phyloP scores from a whole-genome alignment of 2,329 filamentous ascomycete genomes.

The Cladophialophora exuberans region DNA sequence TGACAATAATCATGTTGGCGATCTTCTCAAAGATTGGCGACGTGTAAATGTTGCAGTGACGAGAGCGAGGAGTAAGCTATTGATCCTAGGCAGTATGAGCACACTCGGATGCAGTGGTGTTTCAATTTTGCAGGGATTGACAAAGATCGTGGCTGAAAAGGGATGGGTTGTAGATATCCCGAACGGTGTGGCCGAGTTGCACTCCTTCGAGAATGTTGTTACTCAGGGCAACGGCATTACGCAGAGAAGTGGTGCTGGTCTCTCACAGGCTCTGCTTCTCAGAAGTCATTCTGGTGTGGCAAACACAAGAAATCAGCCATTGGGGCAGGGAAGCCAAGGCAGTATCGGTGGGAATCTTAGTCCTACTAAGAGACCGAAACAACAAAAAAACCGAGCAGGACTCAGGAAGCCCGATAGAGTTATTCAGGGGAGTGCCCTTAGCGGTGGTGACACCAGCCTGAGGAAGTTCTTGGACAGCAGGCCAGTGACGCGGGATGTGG shows the following conservation, averaged over 20 bases:
- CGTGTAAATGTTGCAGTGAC: slow-evolving; percentile 96
- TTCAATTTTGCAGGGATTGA: slow-evolving; percentile 76
- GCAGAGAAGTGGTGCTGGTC: slow-evolving; percentile 21
- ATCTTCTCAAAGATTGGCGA: slow-evolving; percentile 87
- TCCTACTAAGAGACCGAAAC: slow-evolving; percentile 41
- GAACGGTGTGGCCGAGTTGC: slow-evolving; percentile 64
- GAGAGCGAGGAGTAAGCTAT: slow-evolving; percentile 84
- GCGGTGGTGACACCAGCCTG: slow-evolving; percentile 39
- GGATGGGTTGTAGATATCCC: slow-evolving; percentile 81
- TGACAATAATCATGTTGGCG: slow-evolving; percentile 78
- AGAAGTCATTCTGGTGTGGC: not conserved
- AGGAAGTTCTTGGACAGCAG: slow-evolving; percentile 65
- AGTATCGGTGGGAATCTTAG: slow-evolving; percentile 32
- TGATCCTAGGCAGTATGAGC: slow-evolving; percentile 79
- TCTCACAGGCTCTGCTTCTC: not conserved
- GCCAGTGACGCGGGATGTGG: slow-evolving; percentile 73
- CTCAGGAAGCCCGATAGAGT: slow-evolving; percentile 58
- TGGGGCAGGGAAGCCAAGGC: slow-evolving; percentile 15
- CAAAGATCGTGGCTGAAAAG: slow-evolving; percentile 74
- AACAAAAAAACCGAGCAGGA: slow-evolving; percentile 1
- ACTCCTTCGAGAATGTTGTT: slow-evolving; percentile 64
- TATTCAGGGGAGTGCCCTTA: slow-evolving; percentile 54
- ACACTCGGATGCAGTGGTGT: slow-evolving; percentile 69
- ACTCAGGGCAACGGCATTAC: slow-evolving; percentile 25
- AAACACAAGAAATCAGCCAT: slow-evolving; percentile 1